Evolutionary conservation across 2,329 filamentous ascomycete species (phyloP), one percentile per base, ranked within the genome.

Genomic region (Botrytis cinerea): DNA sequence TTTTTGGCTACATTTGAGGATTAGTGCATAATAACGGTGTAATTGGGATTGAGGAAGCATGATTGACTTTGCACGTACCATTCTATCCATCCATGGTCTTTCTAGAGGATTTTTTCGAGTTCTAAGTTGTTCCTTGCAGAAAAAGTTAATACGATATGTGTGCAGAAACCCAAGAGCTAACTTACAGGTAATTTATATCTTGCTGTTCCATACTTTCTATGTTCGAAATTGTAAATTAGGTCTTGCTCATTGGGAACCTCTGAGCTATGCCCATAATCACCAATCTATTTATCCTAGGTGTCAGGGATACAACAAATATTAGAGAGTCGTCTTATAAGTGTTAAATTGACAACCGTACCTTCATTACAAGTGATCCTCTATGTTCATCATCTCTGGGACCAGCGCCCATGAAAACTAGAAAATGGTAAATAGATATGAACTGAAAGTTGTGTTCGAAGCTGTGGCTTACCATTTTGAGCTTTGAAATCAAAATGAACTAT

Each of bases 401-500:
- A 2, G 25, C n/a, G 18, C 38, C 54, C 1, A 60, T 7, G 25
- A 70, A 70, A 22, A 61, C 68, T 70, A 14, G 7, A 28, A 16
- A 14, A 61, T 62, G 32, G 14, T 70, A 18, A 46, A n/a, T 18
- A n/a, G 7, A 1, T 38, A 22, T 46, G 28, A 46, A 22, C 18
- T n/a, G 2, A 3, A 35, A n/a, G n/a, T 2, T 20, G 18, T n/a
- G 12, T 20, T 22, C 35, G 10, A n/a, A 5, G 22, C 8, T 62
- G 59, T 35, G 1, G 9, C 68, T 46, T 46, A 70, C 68, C 68
- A 70, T 70, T 70, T 8, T 14, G 1, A 14, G 20, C 54, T 70
- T 70, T 70, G 5, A 70, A 32, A 62, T 70, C 68, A 59, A 70
- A 70, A 28, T 70, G 68, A 46, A 62, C 68, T 35, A 70, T 46